phyloP scores from a whole-genome alignment of 2,329 filamentous ascomycete species.

The Aspergillus versicolor region DNA sequence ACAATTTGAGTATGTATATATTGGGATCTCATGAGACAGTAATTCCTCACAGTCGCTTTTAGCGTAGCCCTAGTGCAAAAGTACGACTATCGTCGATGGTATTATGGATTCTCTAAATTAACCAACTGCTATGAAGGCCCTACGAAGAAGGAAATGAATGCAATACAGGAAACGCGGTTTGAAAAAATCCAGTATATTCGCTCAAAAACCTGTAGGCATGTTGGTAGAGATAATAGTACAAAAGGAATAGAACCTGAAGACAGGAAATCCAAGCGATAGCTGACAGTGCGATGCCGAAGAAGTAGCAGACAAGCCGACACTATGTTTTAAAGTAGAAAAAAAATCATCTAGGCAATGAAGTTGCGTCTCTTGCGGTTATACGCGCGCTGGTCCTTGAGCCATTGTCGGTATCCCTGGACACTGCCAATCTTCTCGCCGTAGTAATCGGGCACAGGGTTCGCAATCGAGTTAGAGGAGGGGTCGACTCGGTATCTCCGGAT shows the following conservation, averaged over 20 bases:
- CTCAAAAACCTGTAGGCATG: constrained; percentile 7
- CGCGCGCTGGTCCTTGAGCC: constrained; percentile 95
- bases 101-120: not conserved
- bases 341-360: constrained; percentile 33
- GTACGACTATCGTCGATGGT: not conserved
- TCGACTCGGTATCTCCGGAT: constrained; percentile 93
- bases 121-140: not conserved
- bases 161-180: not conserved
- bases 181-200: constrained; percentile 11
- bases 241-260: not conserved
- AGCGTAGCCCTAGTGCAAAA: not conserved
- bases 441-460: constrained; percentile 94
- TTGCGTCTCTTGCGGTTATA: constrained; percentile 83
- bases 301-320: not conserved
- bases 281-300: not conserved
- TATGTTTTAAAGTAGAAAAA: not conserved
- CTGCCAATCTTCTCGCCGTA: constrained; percentile 98
- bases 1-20: not conserved
- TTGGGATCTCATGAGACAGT: not conserved
- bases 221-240: constrained; percentile 13
- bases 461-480: constrained; percentile 80
- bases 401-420: constrained; percentile 85
- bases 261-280: not conserved
- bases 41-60: not conserved
- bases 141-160: not conserved